Evolutionary conservation across 139 green algal species (phyloP), one percentile per base, ranked within the genome.

Genomic region (Zygnema circumcarinatum): DNA sequence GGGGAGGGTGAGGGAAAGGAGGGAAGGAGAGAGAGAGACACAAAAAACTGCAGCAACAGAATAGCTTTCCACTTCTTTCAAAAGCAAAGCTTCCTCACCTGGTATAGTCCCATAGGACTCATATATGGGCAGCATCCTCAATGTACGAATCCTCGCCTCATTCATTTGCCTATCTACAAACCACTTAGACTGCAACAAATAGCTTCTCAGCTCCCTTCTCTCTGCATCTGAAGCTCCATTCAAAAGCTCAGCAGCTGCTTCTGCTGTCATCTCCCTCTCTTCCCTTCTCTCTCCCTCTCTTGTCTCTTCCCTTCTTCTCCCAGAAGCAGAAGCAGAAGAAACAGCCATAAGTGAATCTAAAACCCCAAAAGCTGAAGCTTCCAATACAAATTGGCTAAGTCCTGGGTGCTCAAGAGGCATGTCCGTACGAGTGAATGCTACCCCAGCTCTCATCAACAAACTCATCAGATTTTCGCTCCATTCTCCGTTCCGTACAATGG

Each of bases 121-220:
- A 82, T 91, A 96, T 32, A 95, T 92, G 1, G 93, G 94, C 54
- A 96, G 89, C 1, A 72, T 62, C 3, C 85, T 76, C 21, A 96
- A 86, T 41, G 92, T 36, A 0, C 74, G 40, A 40, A 94, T 42
- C 39, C 91, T 89, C 29, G 52, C 31, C 16, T 90, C 86, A 35
- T 47, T 54, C 53, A 90, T 41, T 22, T 38, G 54, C 38, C 40
- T 69, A 36, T 73, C 3, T 73, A 22, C 36, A 86, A 94, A 94
- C 92, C 93, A 94, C 53, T 87, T 81, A 2, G 36, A 38, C 88
- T 96, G 94, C 81, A 94, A 87, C 87, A 96, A 87, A 81, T 93
- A 95, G 52, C 67, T 84, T 25, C 93, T 86, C 73, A 95, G 89
- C 84, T 95, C 94, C n/a, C 85, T 75, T 42, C 93, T 79, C 86